Conservation (phyloP, 495 filamentous ascomycete species). For the Saxophila tyrrhenica region DNA sequence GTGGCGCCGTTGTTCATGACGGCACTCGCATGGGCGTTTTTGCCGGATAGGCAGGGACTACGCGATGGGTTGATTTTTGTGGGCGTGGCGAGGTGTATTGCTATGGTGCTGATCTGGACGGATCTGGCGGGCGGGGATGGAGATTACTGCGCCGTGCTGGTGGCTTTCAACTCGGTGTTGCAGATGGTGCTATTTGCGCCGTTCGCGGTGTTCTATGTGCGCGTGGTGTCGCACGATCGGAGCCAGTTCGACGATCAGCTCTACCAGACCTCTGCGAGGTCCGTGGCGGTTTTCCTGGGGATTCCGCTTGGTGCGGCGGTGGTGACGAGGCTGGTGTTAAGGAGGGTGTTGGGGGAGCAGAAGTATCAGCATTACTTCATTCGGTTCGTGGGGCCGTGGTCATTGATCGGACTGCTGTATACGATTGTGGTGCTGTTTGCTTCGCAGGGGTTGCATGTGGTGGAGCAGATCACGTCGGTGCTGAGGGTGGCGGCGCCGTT, state of each 20-base stretch:
- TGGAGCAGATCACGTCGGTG: conserved; percentile 31
- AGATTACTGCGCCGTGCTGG: conserved; percentile 32
- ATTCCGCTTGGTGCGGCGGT: conserved; percentile 31
- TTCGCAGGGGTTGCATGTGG: conserved; percentile 25
- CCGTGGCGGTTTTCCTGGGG: conserved; percentile 31
- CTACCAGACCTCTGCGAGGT: conserved; percentile 26
- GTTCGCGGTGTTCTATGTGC: conserved; percentile 29
- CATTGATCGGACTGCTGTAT: conserved; percentile 30
- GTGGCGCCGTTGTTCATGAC: conserved; percentile 87
- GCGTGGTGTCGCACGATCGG: conserved; percentile 24
- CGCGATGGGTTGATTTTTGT: conserved; percentile 32
- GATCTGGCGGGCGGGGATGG: conserved; percentile 29
- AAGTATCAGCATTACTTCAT: conserved; percentile 20
- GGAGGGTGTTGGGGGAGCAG: conserved; percentile 20
- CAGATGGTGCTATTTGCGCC: conserved; percentile 33
- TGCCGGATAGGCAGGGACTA: conserved; percentile 29
- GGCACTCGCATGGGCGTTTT: conserved; percentile 32
- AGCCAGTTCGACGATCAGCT: conserved; percentile 7
- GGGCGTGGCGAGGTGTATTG: conserved; percentile 31
- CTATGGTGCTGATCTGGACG: conserved; percentile 34
- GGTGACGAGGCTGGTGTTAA: conserved; percentile 24
- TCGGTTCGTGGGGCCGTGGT: conserved; percentile 25
- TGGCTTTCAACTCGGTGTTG: conserved; percentile 31
- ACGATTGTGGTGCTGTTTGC: conserved; percentile 33
- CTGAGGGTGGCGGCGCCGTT: conserved; percentile 30